Percentiles rank a stretch among this genome's conserved stretches.
These are phyloP conservation scores for Davidsoniella virescens DNA, from an alignment of 2,329 filamentous ascomycete genomes.

Conservation along the genomic window DNA sequence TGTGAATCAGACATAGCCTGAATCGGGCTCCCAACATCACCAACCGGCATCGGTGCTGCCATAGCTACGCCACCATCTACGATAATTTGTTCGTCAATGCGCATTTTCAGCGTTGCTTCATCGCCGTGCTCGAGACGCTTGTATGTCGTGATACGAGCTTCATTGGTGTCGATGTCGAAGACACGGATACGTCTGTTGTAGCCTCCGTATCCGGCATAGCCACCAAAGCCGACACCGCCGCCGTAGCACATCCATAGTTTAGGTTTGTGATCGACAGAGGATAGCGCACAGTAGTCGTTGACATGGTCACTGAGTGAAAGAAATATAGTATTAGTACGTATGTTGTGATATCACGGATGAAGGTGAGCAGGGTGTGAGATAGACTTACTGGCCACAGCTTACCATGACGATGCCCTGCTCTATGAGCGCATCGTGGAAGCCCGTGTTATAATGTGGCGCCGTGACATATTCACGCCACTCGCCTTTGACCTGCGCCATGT, in stretches of 20 bases:
- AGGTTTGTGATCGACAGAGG: conserved; percentile 35
- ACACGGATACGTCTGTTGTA: conserved; percentile 73
- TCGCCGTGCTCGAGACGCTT: conserved; percentile 66
- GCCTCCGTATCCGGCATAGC: conserved; percentile 80
- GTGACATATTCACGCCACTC: conserved; percentile 71
- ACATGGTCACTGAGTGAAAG: conserved; percentile 57
- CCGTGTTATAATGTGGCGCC: conserved; percentile 74
- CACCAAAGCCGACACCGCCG: conserved; percentile 80
- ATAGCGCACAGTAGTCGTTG: conserved; percentile 87
- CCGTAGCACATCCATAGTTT: conserved; percentile 97
- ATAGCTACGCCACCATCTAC: conserved; percentile 42
- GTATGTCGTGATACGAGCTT: conserved; percentile 77
- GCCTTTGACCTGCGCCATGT: conserved; percentile 42
- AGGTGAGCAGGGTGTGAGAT: background rate
- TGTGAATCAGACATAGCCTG: conserved; percentile 11
- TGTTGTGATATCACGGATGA: background rate
- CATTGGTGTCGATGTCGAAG: conserved; percentile 87
- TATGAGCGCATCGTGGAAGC: conserved; percentile 80
- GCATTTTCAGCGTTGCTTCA: conserved; percentile 22
- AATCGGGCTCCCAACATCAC: conserved; percentile 8
- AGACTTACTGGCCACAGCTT: conserved; percentile 71
- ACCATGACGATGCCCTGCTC: conserved; percentile 75
- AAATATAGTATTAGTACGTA: conserved; percentile 8
- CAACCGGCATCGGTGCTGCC: conserved; percentile 15
- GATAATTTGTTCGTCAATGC: conserved; percentile 48